Evolutionary conservation across 257 asterid genomes (phyloP), one percentile per base, ranked within the genome.

Genomic region (Solanum sejunctum): DNA sequence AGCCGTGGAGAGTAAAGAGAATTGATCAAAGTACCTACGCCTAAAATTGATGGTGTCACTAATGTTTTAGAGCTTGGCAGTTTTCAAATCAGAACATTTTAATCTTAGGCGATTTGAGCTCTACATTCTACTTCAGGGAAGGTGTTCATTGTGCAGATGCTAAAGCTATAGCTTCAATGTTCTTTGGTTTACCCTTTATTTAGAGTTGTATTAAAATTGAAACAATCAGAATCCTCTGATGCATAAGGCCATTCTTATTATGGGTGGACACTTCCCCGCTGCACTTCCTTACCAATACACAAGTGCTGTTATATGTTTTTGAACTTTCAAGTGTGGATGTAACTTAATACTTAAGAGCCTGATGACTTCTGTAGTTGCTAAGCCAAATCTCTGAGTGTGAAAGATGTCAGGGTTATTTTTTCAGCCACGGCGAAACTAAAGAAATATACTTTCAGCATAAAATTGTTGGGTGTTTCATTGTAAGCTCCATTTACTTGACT

Each of bases 1-100:
- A 58, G 90, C 91, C 1, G 88, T 84, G 36, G 89, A 89, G 60
- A 83, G 85, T n/a, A 84, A 60, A 80, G 86, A 86, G 51, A 71
- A 86, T 86, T 84, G 92, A 88, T 18, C 47, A 84, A 86, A 58
- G 71, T 58, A 73, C 83, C 1, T 84, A 86, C 39, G 56, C 83
- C 45, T 86, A 86, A 32, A 86, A 39, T 28, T 54, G 61, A 64
- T 23, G 82, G 39, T 49, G 41, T 77, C 63, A 26, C 64, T 5
- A 5, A 26, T 26, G 47, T 28, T 16, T 77, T 23, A 52, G 64
- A 77, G 63, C 82, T 0, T 51, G 82, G 64, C 82, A 13, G 15
- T 77, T 51, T 52, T 9, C 28, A 71, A 28, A 54, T 52, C 51
- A 16, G 28, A 52, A 52, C 83, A 78, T 78, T 52, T 78, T 52